phyloP scores from a whole-genome alignment of 345 rosid species.

The Arabidopsis arenosa region DNA sequence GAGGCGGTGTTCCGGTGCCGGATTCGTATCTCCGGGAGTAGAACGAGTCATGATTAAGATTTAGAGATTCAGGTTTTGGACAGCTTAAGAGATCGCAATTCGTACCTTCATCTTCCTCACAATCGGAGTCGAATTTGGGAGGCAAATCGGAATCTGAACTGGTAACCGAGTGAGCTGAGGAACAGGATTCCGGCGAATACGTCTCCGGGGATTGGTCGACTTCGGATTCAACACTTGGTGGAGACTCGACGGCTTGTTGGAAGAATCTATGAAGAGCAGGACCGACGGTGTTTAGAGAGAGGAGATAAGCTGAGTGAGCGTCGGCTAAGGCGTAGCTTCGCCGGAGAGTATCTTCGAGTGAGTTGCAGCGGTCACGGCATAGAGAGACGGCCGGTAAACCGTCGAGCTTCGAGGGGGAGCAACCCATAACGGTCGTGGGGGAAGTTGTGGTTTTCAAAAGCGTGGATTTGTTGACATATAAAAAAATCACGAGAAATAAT shows the following conservation, averaged over 20 bases:
- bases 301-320: slow-evolving; percentile 59
- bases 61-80: slow-evolving; percentile 34
- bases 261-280: slow-evolving; percentile 53
- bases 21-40: slow-evolving; percentile 35
- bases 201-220: neutral
- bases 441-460: neutral
- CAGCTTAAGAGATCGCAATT: neutral
- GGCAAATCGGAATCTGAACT: slow-evolving; percentile 55
- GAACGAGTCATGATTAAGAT: slow-evolving; percentile 15
- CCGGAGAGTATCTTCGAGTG: slow-evolving; percentile 60
- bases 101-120: slow-evolving; percentile 52
- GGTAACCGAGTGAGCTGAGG: slow-evolving; percentile 43
- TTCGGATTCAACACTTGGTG: slow-evolving; percentile 14
- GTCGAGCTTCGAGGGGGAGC: slow-evolving; percentile 54
- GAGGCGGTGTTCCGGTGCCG: slow-evolving; percentile 30
- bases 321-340: slow-evolving; percentile 62
- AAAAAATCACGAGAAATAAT: neutral
- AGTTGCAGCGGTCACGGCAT: slow-evolving; percentile 67
- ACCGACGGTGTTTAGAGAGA: slow-evolving; percentile 56
- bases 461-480: neutral
- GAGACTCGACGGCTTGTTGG: slow-evolving; percentile 35
- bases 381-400: slow-evolving; percentile 61
- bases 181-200: slow-evolving; percentile 38
- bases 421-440: slow-evolving; percentile 48
- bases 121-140: slow-evolving; percentile 57